phyloP scores from a whole-genome alignment of 2,329 filamentous ascomycete genomes.

The Penicillium sp. region DNA sequence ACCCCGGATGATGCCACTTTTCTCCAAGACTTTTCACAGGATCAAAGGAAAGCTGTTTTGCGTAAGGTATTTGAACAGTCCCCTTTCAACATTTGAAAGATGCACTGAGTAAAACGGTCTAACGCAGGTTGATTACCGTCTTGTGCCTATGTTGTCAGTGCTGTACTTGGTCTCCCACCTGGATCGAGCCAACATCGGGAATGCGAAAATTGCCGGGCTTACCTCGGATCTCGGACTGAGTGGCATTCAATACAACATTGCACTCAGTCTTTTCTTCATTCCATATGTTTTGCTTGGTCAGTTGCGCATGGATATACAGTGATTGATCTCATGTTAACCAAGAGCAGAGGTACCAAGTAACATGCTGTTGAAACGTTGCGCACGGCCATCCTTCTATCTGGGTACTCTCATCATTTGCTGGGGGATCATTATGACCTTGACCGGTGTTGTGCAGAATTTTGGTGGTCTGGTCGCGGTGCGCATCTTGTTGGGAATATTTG shows the following conservation, averaged over 20 bases:
- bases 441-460: conserved; percentile 17
- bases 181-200: conserved; percentile 20
- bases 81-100: no score
- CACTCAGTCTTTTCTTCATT: conserved; percentile 15
- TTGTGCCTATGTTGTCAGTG: conserved; percentile 18
- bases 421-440: conserved; percentile 19
- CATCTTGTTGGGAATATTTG: conserved; percentile 15
- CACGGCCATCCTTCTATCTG: conserved; percentile 15
- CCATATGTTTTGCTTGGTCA: conserved; percentile 16
- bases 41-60: conserved; percentile 11
- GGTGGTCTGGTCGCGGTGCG: conserved; percentile 10
- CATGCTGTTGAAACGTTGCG: conserved; percentile 16
- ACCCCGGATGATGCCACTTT: conserved; percentile 14
- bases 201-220: conserved; percentile 20
- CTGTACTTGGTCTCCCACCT: conserved; percentile 18
- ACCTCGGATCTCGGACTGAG: conserved; percentile 10
- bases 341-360: conserved; percentile 16
- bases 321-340: neutral
- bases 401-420: conserved; percentile 13
- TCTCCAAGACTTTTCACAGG: conserved; percentile 4
- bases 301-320: neutral
- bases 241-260: conserved; percentile 19
- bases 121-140: conserved; percentile 9
- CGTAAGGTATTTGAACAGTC: conserved; percentile 2
- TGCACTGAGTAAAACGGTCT: no score